Evolutionary conservation across 2,329 filamentous ascomycete genomes (phyloP).

Genomic region (Colletotrichum sp.): DNA sequence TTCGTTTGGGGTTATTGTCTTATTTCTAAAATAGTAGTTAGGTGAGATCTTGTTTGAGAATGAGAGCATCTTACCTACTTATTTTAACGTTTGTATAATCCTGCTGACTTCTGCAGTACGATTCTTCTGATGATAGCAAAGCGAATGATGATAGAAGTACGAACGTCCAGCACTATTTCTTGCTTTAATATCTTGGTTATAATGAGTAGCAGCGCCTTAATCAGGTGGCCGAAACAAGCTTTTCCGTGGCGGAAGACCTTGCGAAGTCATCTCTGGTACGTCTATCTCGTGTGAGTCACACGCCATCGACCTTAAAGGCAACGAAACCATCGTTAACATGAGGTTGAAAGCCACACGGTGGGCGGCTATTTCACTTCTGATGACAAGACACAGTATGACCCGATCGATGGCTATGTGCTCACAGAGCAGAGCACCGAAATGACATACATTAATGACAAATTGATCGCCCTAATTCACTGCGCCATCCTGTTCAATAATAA

Average conservation of each 20-base stretch:
- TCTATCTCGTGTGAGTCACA: rapidly evolving
- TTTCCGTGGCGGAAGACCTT: not conserved
- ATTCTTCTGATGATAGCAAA: not conserved
- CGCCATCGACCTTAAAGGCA: too few species aligned
- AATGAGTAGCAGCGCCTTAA: not conserved
- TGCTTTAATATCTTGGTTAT: too few species aligned
- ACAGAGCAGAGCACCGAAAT: not conserved
- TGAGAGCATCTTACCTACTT: not conserved
- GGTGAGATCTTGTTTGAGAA: rapidly evolving
- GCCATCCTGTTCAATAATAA: not conserved
- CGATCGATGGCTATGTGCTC: not conserved
- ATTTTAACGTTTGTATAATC: rapidly evolving
- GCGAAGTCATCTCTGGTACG: not conserved
- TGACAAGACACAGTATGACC: not conserved
- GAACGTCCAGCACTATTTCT: not conserved
- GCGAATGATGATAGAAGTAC: not conserved
- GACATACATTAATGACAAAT: not conserved
- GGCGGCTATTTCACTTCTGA: too few species aligned
- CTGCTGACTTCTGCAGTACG: not conserved
- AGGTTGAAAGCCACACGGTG: rapidly evolving
- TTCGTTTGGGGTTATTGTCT: rapidly evolving
- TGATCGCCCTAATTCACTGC: not conserved
- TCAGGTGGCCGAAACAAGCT: not conserved
- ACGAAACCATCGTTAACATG: rapidly evolving
- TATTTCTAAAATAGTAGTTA: rapidly evolving